Evolutionary conservation across 2,329 filamentous ascomycete species (phyloP), one percentile per base, ranked within the genome.

Genomic region (Hortaea sp.): DNA sequence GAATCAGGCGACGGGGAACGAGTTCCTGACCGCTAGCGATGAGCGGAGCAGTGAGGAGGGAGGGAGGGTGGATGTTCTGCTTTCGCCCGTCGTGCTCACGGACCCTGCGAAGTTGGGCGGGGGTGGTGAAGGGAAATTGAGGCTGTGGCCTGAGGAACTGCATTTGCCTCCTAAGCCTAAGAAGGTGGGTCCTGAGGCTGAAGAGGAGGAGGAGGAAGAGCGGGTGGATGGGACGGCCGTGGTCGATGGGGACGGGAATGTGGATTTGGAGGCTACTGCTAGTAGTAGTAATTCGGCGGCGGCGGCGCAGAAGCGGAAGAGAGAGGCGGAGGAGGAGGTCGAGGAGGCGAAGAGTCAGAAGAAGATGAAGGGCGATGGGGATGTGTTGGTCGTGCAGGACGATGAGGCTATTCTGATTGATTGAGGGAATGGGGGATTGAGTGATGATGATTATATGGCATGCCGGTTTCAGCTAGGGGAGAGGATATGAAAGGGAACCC

Each of bases 1-100:
- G 7, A 78, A 95, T 56, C 77, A 77, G 48, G 49, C 48, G 39
- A 48, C 52, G 31, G 71, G 76, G 27, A 85, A 85, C 53, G 82
- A 76, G 44, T 90, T 94, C 63, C 67, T 97, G 52, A 94, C 86
- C 0, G 71, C 97, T 44, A 81, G 84, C n/a, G 92, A 85, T 53
- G 77, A 94, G 47, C 20, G 20, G 20, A 84, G 88, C 41, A 84
- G 89, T 44, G 83, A 87, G 38, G 76, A 84, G 0, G 20, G 20
- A 20, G 20, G 9, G n/a, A 82, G 85, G 49, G 83, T 95, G 46
- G 90, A 95, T 53, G 74, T 97, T 2, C 76, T 90, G 43, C 71
- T 95, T 9, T 58, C 54, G 44, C 34, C 42, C n/a, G 30, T 31
- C 9, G 28, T 12, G 6, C 20, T 27, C 20, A 7, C 32, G 20